Evolutionary conservation across 1,139 yeast genomes (phyloP), one percentile per base, ranked within the genome.

Genomic region (Protomyces macrosporus): DNA sequence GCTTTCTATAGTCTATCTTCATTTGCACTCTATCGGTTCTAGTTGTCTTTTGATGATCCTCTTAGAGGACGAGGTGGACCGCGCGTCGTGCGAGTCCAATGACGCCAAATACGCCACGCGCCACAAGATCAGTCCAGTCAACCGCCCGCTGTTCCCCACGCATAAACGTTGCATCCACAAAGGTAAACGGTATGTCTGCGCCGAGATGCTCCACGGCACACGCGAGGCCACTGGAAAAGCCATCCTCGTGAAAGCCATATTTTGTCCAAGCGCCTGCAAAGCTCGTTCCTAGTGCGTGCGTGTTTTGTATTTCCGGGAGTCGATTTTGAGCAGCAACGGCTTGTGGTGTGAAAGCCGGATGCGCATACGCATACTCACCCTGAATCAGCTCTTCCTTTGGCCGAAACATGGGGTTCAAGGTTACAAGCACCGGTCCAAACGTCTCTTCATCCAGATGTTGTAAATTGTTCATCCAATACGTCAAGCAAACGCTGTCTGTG

Each of bases 201-300:
- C 51, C 54, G 12, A 60, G 45, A 53, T 59, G 63, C 42, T 53
- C 40, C 54, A 60, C 53, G n/a, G 64, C 64, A 4, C 53, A 56
- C 3, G 42, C 36, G 6, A 60, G 54, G 10, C 64, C 64, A 45
- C 59, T 54, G n/a, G 59, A 45, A 40, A 60, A 60, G 4, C 64
- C 64, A 32, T 60, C 64, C 39, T 60, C 64, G 36, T 60, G 64
- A 42, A 60, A 60, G 3, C 64, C 64, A 23, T 60, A 60, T 23
- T 60, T 60, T 10, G 64, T 60, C 64, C 64, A 60, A 3, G 64
- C 64, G 4, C 64, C 64, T 4, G 59, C 58, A 35, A 53, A 60
- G 34, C 56, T 51, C 9, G 62, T 58, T n/a, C 36, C n/a, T 6
- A 42, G 9, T 4, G 9, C 53, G 34, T 52, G 32, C 42, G 33